These are phyloP conservation scores for Fraxinus latifolia DNA, from an alignment of 305 asterid genomes.

Conservation along the genomic window DNA sequence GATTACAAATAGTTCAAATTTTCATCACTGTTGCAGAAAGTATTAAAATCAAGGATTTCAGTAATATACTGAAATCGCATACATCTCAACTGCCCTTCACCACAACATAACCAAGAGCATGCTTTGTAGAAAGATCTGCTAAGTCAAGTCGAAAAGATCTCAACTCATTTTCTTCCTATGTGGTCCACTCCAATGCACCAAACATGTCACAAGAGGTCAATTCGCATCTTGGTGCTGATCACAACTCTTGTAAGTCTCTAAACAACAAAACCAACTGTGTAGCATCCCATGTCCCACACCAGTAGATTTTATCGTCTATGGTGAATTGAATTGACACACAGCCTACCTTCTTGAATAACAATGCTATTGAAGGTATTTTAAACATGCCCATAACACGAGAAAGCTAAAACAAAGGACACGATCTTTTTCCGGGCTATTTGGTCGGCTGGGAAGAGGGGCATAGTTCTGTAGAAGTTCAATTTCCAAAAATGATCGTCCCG, in stretches of 20 bases:
- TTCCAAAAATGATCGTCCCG: not conserved
- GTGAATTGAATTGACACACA: constrained; percentile 9
- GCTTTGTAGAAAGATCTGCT: not conserved
- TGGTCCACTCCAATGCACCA: not conserved
- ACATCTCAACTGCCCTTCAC: not conserved
- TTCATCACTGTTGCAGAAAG: constrained; percentile 16
- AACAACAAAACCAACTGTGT: not conserved
- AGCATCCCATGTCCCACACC: constrained; percentile 8
- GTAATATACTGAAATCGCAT: constrained; percentile 21
- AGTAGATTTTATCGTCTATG: constrained; percentile 14
- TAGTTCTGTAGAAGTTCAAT: not conserved
- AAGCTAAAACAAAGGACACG: constrained; percentile 36
- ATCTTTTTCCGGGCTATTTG: constrained; percentile 28
- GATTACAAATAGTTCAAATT: constrained; percentile 13
- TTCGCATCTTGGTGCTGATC: not conserved
- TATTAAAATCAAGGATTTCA: not conserved
- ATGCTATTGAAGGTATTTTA: constrained; percentile 20
- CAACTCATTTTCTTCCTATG: not conserved
- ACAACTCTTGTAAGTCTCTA: not conserved
- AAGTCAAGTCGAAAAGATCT: not conserved
- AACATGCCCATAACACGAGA: constrained; percentile 23
- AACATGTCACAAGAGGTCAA: not conserved
- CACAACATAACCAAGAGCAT: not conserved
- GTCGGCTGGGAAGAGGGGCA: not conserved
- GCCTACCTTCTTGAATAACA: constrained; percentile 25